Evolutionary conservation across 805 yeast genomes (phyloP).

Genomic region (Kodamaea kaohsiungensis): DNA sequence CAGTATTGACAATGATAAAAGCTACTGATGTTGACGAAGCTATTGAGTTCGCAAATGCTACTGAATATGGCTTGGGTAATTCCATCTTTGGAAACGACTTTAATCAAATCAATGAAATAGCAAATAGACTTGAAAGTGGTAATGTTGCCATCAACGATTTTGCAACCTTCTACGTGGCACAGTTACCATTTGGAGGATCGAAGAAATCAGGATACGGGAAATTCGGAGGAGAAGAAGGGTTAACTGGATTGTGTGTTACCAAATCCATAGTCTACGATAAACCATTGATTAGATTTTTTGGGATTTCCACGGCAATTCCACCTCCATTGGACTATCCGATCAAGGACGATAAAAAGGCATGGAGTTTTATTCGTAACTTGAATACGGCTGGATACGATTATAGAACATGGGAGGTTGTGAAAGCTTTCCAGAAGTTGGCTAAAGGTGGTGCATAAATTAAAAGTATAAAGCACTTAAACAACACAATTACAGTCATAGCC

Average conservation of each 20-base stretch:
- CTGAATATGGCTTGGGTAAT: conserved; percentile 89
- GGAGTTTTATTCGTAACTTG: conserved; percentile 82
- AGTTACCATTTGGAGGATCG: conserved; percentile 95
- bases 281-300: conserved; percentile 55
- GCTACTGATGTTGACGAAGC: conserved; percentile 71
- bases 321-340: conserved; percentile 91
- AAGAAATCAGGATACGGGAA: conserved; percentile 95
- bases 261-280: conserved; percentile 88
- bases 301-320: conserved; percentile 80
- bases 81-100: conserved; percentile 79
- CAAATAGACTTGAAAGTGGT: conserved; percentile 70
- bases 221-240: conserved; percentile 97
- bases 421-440: conserved; percentile 40
- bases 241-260: conserved; percentile 83
- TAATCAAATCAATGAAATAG: conserved; percentile 58
- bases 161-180: conserved; percentile 94
- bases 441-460: conserved; percentile 24
- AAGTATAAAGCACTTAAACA: too few species aligned
- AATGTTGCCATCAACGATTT: conserved; percentile 97
- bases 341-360: conserved; percentile 74
- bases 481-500: too few species aligned
- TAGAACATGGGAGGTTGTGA: conserved; percentile 63
- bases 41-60: conserved; percentile 73
- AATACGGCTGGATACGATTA: conserved; percentile 83
- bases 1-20: conserved; percentile 76